Conservation (phyloP, 225 moss, liverwort and hornwort genomes). For the Neckera pumila region DNA sequence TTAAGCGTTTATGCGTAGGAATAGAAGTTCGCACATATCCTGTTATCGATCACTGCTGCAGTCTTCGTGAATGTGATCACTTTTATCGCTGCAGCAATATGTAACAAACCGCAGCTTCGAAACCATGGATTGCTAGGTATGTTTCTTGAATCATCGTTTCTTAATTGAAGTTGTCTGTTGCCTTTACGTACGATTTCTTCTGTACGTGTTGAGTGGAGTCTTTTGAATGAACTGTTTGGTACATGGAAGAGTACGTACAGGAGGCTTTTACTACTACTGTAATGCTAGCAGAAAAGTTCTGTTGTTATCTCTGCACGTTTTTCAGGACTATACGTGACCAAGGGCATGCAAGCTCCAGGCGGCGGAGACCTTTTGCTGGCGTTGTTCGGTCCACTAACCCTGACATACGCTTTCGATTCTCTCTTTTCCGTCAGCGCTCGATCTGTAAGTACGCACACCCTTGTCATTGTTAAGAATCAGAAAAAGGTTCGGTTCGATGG, state of each 20-base stretch:
- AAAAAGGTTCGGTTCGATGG: not conserved
- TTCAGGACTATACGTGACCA: constrained; percentile 45
- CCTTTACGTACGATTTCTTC: not conserved
- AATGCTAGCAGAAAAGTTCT: not conserved
- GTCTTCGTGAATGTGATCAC: constrained; percentile 37
- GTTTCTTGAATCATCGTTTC: not conserved
- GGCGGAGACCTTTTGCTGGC: constrained; percentile 49
- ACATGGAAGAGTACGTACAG: not conserved
- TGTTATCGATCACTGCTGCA: constrained; percentile 28
- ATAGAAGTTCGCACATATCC: constrained; percentile 45
- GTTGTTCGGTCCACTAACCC: constrained; percentile 38
- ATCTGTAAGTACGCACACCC: constrained; percentile 7
- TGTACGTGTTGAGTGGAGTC: not conserved
- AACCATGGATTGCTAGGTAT: constrained; percentile 19
- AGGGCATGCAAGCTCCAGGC: constrained; percentile 30
- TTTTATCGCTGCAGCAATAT: constrained; percentile 23
- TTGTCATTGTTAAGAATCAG: not conserved
- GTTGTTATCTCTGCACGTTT: not conserved
- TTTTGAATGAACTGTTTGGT: not conserved
- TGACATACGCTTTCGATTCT: constrained; percentile 52
- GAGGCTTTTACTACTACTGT: not conserved
- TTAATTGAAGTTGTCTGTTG: not conserved
- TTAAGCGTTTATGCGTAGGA: constrained; percentile 9
- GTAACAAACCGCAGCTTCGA: constrained; percentile 44
- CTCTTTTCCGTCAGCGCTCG: constrained; percentile 44